Conservation (phyloP, 2,329 filamentous ascomycete genomes). For the Aspergillus sp. region DNA sequence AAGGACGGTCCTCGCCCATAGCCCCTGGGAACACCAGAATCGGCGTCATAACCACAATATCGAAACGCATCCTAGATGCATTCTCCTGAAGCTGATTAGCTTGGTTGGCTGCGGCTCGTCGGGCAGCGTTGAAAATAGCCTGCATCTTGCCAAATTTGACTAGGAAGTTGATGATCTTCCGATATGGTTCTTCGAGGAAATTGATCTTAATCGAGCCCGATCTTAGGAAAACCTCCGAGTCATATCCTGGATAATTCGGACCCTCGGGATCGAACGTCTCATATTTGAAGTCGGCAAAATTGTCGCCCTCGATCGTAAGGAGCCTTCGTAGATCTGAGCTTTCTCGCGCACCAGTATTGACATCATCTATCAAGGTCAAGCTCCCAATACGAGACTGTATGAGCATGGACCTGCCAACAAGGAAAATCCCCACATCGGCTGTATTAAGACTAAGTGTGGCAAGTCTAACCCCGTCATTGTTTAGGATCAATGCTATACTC, state of each 20-base stretch:
- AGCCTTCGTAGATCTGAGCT: constrained; percentile 80
- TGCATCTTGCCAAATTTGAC: constrained; percentile 99
- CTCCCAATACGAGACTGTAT: constrained; percentile 85
- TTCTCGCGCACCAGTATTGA: constrained; percentile 83
- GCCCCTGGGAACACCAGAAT: constrained; percentile 91
- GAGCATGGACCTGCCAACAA: constrained; percentile 82
- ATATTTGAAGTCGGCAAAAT: constrained; percentile 95
- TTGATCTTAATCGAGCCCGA: constrained; percentile 96
- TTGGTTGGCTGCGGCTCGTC: constrained; percentile 90
- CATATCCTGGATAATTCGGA: constrained; percentile 85
- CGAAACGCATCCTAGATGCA: constrained; percentile 87
- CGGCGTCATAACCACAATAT: constrained; percentile 88
- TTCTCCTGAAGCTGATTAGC: constrained; percentile 91
- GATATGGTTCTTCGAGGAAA: constrained; percentile 94
- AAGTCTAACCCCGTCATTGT: constrained; percentile 94
- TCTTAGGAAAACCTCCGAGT: constrained; percentile 84
- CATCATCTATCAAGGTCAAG: constrained; percentile 84
- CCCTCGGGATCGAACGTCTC: constrained; percentile 84
- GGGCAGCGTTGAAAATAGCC: constrained; percentile 94
- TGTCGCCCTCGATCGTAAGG: constrained; percentile 91
- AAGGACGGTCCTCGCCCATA: constrained; percentile 66
- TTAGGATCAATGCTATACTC: constrained; percentile 89
- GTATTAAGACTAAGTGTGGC: constrained; percentile 91
- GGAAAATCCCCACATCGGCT: constrained; percentile 85
- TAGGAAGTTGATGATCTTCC: constrained; percentile 95